Conservation (phyloP, 2,329 filamentous ascomycete species). For the Hyphodiscus sp. region DNA sequence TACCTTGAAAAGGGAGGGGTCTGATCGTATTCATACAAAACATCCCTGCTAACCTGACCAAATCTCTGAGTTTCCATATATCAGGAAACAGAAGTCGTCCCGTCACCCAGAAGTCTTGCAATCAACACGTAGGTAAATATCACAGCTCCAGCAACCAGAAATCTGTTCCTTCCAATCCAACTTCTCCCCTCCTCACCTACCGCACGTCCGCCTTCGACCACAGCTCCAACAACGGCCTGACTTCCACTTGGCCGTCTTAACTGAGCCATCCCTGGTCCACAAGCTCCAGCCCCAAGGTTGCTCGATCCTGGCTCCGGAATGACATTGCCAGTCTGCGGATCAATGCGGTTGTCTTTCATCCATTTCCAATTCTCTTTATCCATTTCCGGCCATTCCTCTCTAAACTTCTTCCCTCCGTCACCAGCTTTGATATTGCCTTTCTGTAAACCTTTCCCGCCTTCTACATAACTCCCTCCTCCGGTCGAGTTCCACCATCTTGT, state of each 20-base stretch:
- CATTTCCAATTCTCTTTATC: constrained; percentile 87
- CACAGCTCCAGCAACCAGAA: constrained; percentile 61
- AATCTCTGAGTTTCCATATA: background rate
- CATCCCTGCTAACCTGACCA: background rate
- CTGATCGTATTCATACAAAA: background rate
- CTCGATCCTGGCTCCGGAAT: constrained; percentile 43
- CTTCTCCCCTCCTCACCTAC: constrained; percentile 71
- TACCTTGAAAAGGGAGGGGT: background rate
- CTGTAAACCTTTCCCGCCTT: constrained; percentile 33
- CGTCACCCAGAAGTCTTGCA: constrained; percentile 56
- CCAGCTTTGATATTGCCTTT: constrained; percentile 84
- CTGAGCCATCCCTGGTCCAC: constrained; percentile 50
- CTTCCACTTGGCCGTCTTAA: constrained; percentile 56
- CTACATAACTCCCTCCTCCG: constrained; percentile 51
- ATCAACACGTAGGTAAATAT: constrained; percentile 81
- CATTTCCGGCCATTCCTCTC: constrained; percentile 80
- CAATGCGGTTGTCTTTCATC: constrained; percentile 79
- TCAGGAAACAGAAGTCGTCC: constrained; percentile 4
- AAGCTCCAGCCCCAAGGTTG: constrained; percentile 40
- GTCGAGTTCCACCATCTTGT: constrained; percentile 97
- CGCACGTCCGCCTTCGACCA: constrained; percentile 75
- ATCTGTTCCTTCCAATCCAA: constrained; percentile 76
- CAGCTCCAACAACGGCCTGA: constrained; percentile 46
- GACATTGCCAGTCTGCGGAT: constrained; percentile 65
- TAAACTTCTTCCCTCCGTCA: constrained; percentile 88